Conservation (phyloP, 345 rosid genomes). For the Brassica cretica region DNA sequence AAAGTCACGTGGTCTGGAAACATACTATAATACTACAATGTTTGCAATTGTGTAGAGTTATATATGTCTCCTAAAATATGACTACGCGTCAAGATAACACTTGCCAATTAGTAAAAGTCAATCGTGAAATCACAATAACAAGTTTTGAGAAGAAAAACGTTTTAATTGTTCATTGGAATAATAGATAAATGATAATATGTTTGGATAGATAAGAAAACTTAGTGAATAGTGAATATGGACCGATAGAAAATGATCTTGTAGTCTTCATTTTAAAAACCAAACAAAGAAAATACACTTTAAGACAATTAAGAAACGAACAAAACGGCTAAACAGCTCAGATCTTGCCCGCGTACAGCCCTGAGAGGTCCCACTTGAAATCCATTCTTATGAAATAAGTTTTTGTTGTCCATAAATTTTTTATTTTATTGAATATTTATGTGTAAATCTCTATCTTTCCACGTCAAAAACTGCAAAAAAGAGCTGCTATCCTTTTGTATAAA, state of each 20-base stretch:
- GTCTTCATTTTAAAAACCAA: background rate
- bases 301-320: slow-evolving; percentile 12
- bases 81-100: background rate
- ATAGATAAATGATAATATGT: too few relatives aligned
- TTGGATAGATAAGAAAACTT: too few relatives aligned
- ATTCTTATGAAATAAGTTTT: slow-evolving; percentile 5
- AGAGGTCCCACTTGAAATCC: slow-evolving; percentile 23
- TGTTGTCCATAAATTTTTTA: background rate
- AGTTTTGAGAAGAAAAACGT: too few relatives aligned
- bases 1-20: background rate
- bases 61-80: background rate
- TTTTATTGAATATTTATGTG: background rate
- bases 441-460: slow-evolving; percentile 26
- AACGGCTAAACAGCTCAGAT: slow-evolving; percentile 41
- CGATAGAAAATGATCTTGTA: background rate
- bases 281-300: background rate
- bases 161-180: too few relatives aligned
- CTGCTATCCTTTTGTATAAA: slow-evolving; percentile 3
- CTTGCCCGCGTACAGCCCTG: slow-evolving; percentile 34
- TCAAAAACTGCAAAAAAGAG: slow-evolving; percentile 20
- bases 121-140: too few relatives aligned
- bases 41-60: background rate
- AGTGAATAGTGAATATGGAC: background rate
- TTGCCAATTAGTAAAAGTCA: too few relatives aligned
- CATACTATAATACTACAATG: background rate